phyloP scores from a whole-genome alignment of 371 early-diverging fungal genomes.

The Umbelopsis sp. region DNA sequence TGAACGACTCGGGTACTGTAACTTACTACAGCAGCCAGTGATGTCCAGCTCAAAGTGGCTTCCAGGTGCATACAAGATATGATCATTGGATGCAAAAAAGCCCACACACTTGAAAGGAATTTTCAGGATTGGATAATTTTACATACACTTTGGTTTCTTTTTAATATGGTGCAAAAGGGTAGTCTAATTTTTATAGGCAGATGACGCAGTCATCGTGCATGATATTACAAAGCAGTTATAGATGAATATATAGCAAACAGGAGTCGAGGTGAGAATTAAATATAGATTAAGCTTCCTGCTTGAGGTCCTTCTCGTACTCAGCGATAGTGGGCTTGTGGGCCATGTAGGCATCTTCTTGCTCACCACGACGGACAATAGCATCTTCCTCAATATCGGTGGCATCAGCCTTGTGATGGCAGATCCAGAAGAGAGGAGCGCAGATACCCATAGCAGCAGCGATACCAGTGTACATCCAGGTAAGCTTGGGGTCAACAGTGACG shows the following conservation, averaged over 20 bases:
- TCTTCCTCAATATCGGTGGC: conserved; percentile 32
- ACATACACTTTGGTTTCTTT: too few species aligned
- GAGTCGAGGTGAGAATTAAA: neutral
- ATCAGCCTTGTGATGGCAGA: conserved; percentile 29
- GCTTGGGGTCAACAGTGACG: conserved; percentile 58
- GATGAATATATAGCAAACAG: conserved; percentile 4
- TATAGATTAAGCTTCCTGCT: conserved; percentile 10
- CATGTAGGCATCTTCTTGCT: neutral
- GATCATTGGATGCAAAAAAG: too few species aligned
- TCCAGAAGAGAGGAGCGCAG: conserved; percentile 26
- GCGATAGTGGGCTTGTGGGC: conserved; percentile 17
- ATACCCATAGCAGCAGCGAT: conserved; percentile 24
- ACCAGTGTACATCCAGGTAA: conserved; percentile 57
- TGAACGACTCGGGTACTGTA: too few species aligned
- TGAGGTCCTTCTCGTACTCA: conserved; percentile 13
- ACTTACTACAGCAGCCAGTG: too few species aligned
- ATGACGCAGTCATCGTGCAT: neutral
- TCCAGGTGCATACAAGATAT: too few species aligned
- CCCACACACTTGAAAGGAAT: too few species aligned
- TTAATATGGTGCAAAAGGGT: neutral
- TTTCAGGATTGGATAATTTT: too few species aligned
- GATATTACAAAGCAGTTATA: conserved; percentile 13
- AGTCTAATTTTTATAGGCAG: conserved; percentile 1
- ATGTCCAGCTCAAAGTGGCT: too few species aligned
- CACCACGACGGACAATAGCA: conserved; percentile 24